Base-by-base conservation (phyloP, 257 asterid genomes). In the Ophiorrhiza pumila region DNA sequence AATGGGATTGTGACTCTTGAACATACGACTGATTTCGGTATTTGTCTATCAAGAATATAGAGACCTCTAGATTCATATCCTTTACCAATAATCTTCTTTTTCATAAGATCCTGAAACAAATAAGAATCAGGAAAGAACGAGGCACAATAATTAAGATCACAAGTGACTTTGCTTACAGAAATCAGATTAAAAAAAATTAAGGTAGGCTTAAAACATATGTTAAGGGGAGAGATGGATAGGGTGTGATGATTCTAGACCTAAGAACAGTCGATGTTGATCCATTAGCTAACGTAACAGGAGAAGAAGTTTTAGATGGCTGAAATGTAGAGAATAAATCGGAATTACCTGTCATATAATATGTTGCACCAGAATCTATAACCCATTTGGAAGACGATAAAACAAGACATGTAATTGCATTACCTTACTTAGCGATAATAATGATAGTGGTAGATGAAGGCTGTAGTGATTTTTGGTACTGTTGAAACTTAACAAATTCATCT, bases 91-190 rank as follows among this genome's bases (percentile, higher is more conserved):
- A 45, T 59, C 43, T 57, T 10, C 20, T 57, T 18, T 4, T 18
- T 27, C 59, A 22, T 58, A 72, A 60, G 61, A 60, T 72, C 76
- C 22, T 60, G 69, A 72, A 45, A 61, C 4, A 60, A 31, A 11
- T 35, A 60, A 60, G 18, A 9, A 0, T 60, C 20, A 47, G 32
- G 50, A 47, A 31, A 72, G 15, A 45, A 72, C 42, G 43, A 25
- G 52, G 29, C 7, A 57, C 31, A 71, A 71, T 58, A 71, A 15
- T 27, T 35, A 9, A 41, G 68, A 0, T 5, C 23, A 8, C 20
- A 5, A 29, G 22, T 71, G 11, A 57, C 58, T 18, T 57, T 9
- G 18, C 39, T 57, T 0, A 45, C 49, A 45, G 49, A 45, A n/a
- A 45, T 45, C 11, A 7, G 10, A 45, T 45, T 45, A 7, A 55